Percentiles rank a stretch among this genome's conserved stretches.
These are phyloP conservation scores for Nakazawaea ambrosiae DNA, from an alignment of 805 yeast genomes.

Conservation along the genomic window DNA sequence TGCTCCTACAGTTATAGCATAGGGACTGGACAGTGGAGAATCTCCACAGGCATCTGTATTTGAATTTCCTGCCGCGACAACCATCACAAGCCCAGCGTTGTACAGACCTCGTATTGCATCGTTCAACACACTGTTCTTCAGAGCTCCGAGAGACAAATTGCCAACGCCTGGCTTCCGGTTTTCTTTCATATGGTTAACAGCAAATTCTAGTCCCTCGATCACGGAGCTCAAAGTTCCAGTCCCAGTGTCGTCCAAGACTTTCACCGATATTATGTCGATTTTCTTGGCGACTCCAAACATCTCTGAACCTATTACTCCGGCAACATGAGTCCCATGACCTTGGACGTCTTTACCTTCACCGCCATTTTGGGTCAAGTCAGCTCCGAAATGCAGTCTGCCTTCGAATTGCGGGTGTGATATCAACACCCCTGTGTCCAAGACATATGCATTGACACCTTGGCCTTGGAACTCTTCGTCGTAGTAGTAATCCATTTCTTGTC, in stretches of 20 bases:
- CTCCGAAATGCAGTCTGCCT: constrained; percentile 53
- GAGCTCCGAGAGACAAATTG: constrained; percentile 77
- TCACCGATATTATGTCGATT: constrained; percentile 60
- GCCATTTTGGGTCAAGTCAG: constrained; percentile 55
- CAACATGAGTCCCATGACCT: constrained; percentile 95
- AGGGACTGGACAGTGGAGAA: constrained; percentile 79
- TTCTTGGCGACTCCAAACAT: constrained; percentile 80
- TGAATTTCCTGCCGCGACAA: constrained; percentile 85
- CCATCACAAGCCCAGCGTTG: constrained; percentile 62
- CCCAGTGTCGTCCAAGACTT: constrained; percentile 63
- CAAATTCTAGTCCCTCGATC: constrained; percentile 59
- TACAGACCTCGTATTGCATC: constrained; percentile 72
- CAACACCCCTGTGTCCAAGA: constrained; percentile 80
- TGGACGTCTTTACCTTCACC: constrained; percentile 50
- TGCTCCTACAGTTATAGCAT: constrained; percentile 82
- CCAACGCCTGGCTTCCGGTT: constrained; percentile 49
- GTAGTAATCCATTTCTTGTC: constrained; percentile 31
- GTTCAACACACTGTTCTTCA: constrained; percentile 57
- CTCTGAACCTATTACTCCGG: constrained; percentile 77
- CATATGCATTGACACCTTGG: constrained; percentile 59
- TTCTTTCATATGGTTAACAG: constrained; percentile 48
- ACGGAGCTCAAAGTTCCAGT: constrained; percentile 65
- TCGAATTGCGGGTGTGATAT: constrained; percentile 56
- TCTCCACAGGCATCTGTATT: constrained; percentile 70
- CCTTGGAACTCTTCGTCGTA: constrained; percentile 46